These are phyloP conservation scores for Collybia mongolica DNA, from an alignment of 768 basidiomycete species.

Conservation along the genomic window DNA sequence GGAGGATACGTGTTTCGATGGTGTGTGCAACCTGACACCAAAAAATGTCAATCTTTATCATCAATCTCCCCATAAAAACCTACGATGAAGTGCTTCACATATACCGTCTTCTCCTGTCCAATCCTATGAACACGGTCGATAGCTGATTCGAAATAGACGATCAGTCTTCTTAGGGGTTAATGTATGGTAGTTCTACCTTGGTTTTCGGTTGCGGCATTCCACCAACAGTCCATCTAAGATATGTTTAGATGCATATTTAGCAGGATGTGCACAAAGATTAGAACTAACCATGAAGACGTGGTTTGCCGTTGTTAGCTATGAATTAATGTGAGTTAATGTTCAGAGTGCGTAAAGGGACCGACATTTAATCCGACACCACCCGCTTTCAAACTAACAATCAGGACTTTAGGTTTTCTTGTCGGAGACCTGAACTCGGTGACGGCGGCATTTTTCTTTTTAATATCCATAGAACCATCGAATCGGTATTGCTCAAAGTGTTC, in stretches of 20 bases:
- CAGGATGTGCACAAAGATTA: neutral
- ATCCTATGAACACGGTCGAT: constrained; percentile 87
- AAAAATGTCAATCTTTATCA: neutral
- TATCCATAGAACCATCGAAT: constrained; percentile 91
- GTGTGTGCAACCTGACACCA: constrained; percentile 59
- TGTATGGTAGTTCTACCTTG: constrained; percentile 50
- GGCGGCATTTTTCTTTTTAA: constrained; percentile 75
- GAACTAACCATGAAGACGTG: constrained; percentile 78
- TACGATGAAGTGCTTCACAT: constrained; percentile 85
- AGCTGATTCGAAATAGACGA: constrained; percentile 35
- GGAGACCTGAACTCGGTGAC: constrained; percentile 74
- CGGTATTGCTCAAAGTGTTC: constrained; percentile 71
- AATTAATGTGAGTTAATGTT: neutral
- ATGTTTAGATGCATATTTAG: constrained; percentile 3
- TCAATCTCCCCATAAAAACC: constrained; percentile 16
- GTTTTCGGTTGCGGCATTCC: constrained; percentile 82
- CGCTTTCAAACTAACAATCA: constrained; percentile 82
- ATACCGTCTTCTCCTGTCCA: constrained; percentile 79
- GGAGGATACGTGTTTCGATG: constrained; percentile 75
- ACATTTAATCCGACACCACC: constrained; percentile 92
- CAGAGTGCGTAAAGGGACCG: constrained; percentile 18
- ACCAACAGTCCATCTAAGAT: constrained; percentile 87
- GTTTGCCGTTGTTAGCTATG: constrained; percentile 73
- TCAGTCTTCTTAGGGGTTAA: neutral
- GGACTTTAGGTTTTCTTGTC: constrained; percentile 69